Evolutionary conservation across 2,329 filamentous ascomycete genomes (phyloP).

Genomic region (Malbranchea cinnamomea): DNA sequence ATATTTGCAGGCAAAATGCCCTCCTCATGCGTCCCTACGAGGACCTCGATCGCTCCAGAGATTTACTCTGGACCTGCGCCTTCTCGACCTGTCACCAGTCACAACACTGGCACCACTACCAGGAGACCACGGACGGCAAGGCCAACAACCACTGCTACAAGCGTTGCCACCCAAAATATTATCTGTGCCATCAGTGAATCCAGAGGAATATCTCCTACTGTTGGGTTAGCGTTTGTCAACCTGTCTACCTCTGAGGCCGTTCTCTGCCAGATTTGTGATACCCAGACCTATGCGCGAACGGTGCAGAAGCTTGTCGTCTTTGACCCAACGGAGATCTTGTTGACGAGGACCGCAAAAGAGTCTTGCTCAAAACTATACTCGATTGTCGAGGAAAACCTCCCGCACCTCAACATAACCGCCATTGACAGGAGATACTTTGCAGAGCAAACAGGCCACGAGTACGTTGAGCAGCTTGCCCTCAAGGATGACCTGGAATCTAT

Average conservation of each 20-base stretch:
- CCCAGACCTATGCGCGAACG: slow-evolving; percentile 77
- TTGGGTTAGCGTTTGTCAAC: slow-evolving; percentile 80
- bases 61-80: too few species aligned
- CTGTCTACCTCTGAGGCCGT: slow-evolving; percentile 70
- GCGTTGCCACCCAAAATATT: slow-evolving; percentile 49
- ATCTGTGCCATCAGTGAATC: slow-evolving; percentile 83
- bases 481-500: slow-evolving; percentile 65
- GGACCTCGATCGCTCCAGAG: slow-evolving; percentile 2
- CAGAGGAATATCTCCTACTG: slow-evolving; percentile 67
- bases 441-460: slow-evolving; percentile 60
- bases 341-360: slow-evolving; percentile 57
- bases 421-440: slow-evolving; percentile 74
- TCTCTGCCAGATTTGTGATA: slow-evolving; percentile 83
- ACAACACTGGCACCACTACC: slow-evolving; percentile 19
- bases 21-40: slow-evolving; percentile 2
- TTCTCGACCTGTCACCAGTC: slow-evolving; percentile 12
- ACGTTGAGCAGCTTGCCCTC: slow-evolving; percentile 66
- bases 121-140: slow-evolving; percentile 36
- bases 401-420: slow-evolving; percentile 44
- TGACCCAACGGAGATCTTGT: slow-evolving; percentile 63
- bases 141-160: slow-evolving; percentile 40
- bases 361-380: slow-evolving; percentile 58
- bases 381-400: slow-evolving; percentile 58
- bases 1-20: slow-evolving; percentile 7
- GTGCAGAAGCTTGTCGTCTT: slow-evolving; percentile 75